Base-by-base conservation (phyloP, 805 yeast species). In the Suhomyces pyralidae region DNA sequence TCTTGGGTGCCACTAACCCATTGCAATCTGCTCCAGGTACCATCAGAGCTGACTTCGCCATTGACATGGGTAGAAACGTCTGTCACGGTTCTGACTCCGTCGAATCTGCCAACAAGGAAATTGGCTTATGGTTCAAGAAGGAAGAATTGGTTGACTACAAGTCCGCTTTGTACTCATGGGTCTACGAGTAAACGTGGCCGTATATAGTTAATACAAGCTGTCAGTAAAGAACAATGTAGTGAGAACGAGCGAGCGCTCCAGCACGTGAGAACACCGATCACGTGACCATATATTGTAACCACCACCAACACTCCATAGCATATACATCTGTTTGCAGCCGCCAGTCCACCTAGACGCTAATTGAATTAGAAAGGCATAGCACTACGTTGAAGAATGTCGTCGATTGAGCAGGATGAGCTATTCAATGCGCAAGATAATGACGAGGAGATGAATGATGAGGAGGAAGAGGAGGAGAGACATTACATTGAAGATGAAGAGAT, bases 1-100 rank as follows among this genome's bases (percentile, higher is more conserved):
- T 94, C 75, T 85, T 94, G 69, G 99, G 99, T 80, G 98, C 99
- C 66, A 94, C 99, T 78, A 93, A 94, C 89, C 99, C 99, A 74
- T 82, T 87, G 74, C 85, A 83, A 67, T 89, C 97, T 66, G 93
- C 96, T 63, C 98, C 98, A 77, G 99, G 99, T 78, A 94, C 99
- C 79, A 94, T 94, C 84, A 91, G 99, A 83, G 98, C 97, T 76
- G 99, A 94, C 81, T 94, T 79, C 66, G 99, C 97, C 75, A 80
- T 94, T 68, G 99, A 94, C 80, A 90, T 89, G 84, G 99, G 99
- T 75, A 91, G 99, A 87, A 94, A 94, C 85, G 97, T 94, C 70
- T 82, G 88, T 76, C 99, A 94, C 84, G 99, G 99, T 77, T 93
- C 98, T 64, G 99, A 94, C 84, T 91, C 98, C 60, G 99, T 94